Conservation (phyloP, 805 yeast species). For the Kodamaea jinghongensis region DNA sequence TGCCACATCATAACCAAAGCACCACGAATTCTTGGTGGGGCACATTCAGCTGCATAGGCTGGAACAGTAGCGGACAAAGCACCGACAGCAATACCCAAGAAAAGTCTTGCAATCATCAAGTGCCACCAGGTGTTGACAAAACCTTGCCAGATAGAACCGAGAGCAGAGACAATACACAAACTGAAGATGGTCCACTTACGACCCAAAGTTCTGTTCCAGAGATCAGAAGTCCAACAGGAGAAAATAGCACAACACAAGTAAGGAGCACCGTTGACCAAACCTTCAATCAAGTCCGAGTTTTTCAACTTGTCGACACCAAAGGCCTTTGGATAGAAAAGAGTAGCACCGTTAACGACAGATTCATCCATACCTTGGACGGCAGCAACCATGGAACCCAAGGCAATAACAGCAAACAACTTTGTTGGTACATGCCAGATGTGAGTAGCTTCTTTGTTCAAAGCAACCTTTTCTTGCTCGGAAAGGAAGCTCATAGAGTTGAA, state of each 20-base stretch:
- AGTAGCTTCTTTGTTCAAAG: slow-evolving; percentile 48
- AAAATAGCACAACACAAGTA: slow-evolving; percentile 56
- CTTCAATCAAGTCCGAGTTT: slow-evolving; percentile 55
- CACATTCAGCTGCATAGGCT: slow-evolving; percentile 60
- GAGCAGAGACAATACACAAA: slow-evolving; percentile 56
- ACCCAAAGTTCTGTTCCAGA: slow-evolving; percentile 50
- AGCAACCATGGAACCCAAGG: slow-evolving; percentile 64
- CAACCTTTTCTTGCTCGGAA: slow-evolving; percentile 43
- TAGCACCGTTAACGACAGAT: slow-evolving; percentile 68
- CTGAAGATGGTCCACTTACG: slow-evolving; percentile 60
- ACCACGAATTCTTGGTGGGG: slow-evolving; percentile 60
- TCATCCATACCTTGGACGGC: slow-evolving; percentile 79
- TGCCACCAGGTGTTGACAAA: slow-evolving; percentile 60
- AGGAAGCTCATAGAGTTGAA: slow-evolving; percentile 56
- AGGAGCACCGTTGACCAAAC: slow-evolving; percentile 64
- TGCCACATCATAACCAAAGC: slow-evolving; percentile 72
- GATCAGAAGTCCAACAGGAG: slow-evolving; percentile 61
- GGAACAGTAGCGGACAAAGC: slow-evolving; percentile 68
- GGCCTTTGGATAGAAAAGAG: slow-evolving; percentile 52
- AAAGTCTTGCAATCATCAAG: slow-evolving; percentile 55
- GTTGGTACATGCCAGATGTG: slow-evolving; percentile 43
- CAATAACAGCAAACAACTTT: slow-evolving; percentile 51
- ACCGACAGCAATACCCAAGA: slow-evolving; percentile 64
- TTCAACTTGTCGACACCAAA: slow-evolving; percentile 46
- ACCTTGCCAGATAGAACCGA: slow-evolving; percentile 68